Evolutionary conservation across 345 rosid genomes (phyloP).

Genomic region (Adansonia digitata): DNA sequence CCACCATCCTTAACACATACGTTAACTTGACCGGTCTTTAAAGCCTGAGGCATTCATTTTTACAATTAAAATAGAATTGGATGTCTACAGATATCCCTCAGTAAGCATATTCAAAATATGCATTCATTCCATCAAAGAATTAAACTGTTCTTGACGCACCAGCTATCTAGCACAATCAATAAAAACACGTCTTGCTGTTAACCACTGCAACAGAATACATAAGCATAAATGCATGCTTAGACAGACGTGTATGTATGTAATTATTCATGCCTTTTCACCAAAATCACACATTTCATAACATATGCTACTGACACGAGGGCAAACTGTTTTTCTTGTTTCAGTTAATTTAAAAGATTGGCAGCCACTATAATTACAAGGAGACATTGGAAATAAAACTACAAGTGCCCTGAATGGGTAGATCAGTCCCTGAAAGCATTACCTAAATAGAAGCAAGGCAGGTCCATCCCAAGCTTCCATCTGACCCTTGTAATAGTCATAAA

Average conservation of each 20-base stretch:
- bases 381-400: not conserved
- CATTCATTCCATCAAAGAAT: not conserved
- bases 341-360: not conserved
- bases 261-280: not conserved
- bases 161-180: not conserved
- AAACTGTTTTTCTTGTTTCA: not conserved
- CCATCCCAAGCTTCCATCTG: conserved; percentile 99
- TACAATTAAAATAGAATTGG: not conserved
- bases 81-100: not conserved
- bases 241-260: not conserved
- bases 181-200: not conserved
- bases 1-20: not conserved
- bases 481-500: conserved; percentile 97
- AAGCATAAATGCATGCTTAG: not conserved
- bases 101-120: not conserved
- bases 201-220: not conserved
- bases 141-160: not conserved
- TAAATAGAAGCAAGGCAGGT: conserved; percentile 95
- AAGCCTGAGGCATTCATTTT: not conserved
- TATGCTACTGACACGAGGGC: not conserved
- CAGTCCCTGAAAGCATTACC: conserved; percentile 38
- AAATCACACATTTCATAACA: not conserved
- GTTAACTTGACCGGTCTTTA: conserved; percentile 1
- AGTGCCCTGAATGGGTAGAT: not conserved
- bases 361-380: not conserved